Base-by-base conservation (phyloP, 2,329 filamentous ascomycete species). In the Gliomastix tumulicola region DNA sequence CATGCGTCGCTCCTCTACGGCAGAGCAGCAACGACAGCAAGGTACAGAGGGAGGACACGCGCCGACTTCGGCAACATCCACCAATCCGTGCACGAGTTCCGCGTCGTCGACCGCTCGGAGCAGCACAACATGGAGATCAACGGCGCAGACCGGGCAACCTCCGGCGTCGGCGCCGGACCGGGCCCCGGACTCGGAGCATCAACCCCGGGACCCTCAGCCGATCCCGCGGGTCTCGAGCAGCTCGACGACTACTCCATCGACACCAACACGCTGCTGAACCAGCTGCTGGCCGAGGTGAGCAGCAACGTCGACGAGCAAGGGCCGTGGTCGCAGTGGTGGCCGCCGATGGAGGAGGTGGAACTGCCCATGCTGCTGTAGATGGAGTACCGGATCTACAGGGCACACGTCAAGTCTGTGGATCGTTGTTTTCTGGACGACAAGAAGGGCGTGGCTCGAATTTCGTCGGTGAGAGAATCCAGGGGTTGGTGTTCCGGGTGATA, bases 1-100 rank as follows among this genome's bases (percentile, higher is more conserved):
- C 47, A 53, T n/a, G 49, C 48, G 2, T 48, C 46, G 1, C 40
- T 54, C 1, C 39, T 55, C n/a, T 54, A 54, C 23, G 44, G 47
- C 16, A 38, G 50, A 7, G 49, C 50, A 1, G 44, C 44, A 1
- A 46, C 48, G 6, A 43, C 54, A 15, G 32, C 39, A 3, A 39
- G 43, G 1, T 56, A 55, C 21, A 44, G 44, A 2, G 53, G 53
- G 3, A 41, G 48, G 9, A 51, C 46, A 3, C 43, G 53, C 4
- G 44, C 45, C 15, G 51, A 56, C 34, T 57, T 56, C 35, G 48
- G 50, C 18, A 43, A 46, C 7, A 39, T 57, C 2, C 54, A 55
- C 25, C 53, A 54, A 22, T 55, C 50, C 4, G 45, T 56, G 2
- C 50, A 56, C 17, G 54, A 56, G 30, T 56, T 56, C 27, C 48